A percentile compares a stretch with the other conserved stretches of the same genome.
Evolutionary conservation across 73 alveolate genomes (phyloP).

Genomic region (Paramecium octaurelia): DNA sequence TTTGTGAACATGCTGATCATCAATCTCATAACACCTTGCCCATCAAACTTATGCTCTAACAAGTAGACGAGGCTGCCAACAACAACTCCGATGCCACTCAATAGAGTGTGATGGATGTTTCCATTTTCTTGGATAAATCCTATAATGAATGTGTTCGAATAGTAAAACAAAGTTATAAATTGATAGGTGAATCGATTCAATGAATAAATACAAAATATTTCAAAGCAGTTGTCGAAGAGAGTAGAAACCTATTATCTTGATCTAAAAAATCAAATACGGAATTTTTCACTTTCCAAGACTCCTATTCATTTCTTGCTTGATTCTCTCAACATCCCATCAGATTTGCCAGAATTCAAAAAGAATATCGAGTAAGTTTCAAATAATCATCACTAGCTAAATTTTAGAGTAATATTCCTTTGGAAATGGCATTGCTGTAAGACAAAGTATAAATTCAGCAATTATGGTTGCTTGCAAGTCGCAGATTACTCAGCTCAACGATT

Average conservation of each 20-base stretch:
- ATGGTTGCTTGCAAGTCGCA: background rate
- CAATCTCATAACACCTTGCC: background rate
- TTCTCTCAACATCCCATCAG: background rate
- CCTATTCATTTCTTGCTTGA: constrained; percentile 1
- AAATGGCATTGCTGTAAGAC: background rate
- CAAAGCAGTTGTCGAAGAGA: background rate
- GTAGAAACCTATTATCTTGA: background rate
- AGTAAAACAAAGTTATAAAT: background rate
- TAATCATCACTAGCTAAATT: background rate
- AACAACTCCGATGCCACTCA: background rate
- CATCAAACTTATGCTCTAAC: background rate
- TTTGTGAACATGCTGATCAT: constrained; percentile 4
- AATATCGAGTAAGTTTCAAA: background rate
- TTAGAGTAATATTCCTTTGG: background rate
- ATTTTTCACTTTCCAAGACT: background rate
- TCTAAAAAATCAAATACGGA: background rate
- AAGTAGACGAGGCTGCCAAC: background rate
- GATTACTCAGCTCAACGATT: background rate
- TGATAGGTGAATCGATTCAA: constrained; percentile 15
- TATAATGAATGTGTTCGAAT: background rate
- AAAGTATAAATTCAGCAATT: background rate
- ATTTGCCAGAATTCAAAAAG: background rate
- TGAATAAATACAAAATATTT: background rate
- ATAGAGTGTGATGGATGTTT: background rate
- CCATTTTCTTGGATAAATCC: background rate